These are phyloP conservation scores for Lactifluus echinatus DNA, from an alignment of 768 basidiomycete genomes.

Conservation along the genomic window DNA sequence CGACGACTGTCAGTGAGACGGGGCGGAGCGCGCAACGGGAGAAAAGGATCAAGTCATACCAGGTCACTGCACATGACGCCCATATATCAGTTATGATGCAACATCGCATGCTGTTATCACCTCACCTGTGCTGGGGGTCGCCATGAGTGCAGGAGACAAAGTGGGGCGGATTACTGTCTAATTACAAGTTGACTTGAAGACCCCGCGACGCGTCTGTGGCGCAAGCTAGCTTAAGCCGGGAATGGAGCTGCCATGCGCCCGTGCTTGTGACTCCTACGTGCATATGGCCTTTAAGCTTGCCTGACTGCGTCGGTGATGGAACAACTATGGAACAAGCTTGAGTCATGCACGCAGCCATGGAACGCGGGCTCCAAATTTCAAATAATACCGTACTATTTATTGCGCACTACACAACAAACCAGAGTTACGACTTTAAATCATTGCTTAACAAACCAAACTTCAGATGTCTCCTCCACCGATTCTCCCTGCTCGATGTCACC, in stretches of 20 bases:
- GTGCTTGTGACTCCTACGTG: background rate
- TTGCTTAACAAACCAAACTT: slow-evolving; percentile 9
- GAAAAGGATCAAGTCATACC: slow-evolving; percentile 1
- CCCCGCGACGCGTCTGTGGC: background rate
- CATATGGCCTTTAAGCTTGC: too few relatives aligned
- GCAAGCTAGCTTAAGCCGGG: too few relatives aligned
- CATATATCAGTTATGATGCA: background rate
- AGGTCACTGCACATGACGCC: slow-evolving; percentile 1
- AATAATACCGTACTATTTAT: background rate
- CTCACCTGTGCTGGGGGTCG: slow-evolving; percentile 7
- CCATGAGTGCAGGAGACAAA: slow-evolving; percentile 1
- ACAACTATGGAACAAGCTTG: too few relatives aligned
- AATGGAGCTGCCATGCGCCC: background rate
- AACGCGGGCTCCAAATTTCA: background rate
- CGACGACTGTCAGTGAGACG: background rate
- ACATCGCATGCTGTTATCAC: background rate
- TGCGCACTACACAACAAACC: too few relatives aligned
- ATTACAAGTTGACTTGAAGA: background rate
- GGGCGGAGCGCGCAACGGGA: background rate
- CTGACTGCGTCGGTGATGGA: too few relatives aligned
- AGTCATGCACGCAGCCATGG: too few relatives aligned
- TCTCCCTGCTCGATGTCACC: background rate
- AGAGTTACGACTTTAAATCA: too few relatives aligned
- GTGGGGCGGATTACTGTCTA: background rate
- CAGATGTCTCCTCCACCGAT: background rate